Evolutionary conservation across 2,329 filamentous ascomycete species (phyloP).

Genomic region (Cladophialophora yegresii): DNA sequence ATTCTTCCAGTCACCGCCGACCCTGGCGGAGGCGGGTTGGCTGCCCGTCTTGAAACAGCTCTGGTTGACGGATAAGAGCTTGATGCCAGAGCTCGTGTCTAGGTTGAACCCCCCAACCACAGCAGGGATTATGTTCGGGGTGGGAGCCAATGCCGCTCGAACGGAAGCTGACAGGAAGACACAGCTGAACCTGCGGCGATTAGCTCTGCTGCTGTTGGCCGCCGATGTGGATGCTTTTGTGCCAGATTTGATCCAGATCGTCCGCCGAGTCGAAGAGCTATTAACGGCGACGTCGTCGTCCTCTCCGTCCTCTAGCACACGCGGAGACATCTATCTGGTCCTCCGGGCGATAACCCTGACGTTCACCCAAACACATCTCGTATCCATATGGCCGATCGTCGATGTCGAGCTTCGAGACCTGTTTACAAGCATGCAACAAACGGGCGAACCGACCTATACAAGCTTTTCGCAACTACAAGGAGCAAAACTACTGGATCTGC

Average conservation of each 20-base stretch:
- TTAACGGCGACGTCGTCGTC: conserved; percentile 80
- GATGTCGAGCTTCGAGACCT: conserved; percentile 82
- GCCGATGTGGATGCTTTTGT: conserved; percentile 77
- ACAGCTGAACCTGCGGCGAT: conserved; percentile 82
- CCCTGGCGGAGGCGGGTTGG: conserved; percentile 73
- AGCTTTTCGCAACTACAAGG: conserved; percentile 80
- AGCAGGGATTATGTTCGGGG: conserved; percentile 97
- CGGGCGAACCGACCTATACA: conserved; percentile 74
- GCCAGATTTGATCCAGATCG: conserved; percentile 68
- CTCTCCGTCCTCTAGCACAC: conserved; percentile 85
- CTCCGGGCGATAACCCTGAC: conserved; percentile 78
- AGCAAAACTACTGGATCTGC: conserved; percentile 85
- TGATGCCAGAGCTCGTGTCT: conserved; percentile 75
- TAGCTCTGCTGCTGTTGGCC: conserved; percentile 77
- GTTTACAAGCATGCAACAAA: conserved; percentile 65
- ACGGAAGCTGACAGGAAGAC: conserved; percentile 94
- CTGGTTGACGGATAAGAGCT: conserved; percentile 82
- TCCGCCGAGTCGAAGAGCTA: conserved; percentile 85
- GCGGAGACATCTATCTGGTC: conserved; percentile 87
- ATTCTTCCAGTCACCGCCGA: conserved; percentile 73
- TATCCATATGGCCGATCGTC: conserved; percentile 84
- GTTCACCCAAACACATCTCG: conserved; percentile 75
- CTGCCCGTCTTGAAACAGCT: conserved; percentile 81
- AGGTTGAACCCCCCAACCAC: conserved; percentile 83
- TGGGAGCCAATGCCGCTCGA: conserved; percentile 87